Percentiles rank a stretch among this genome's conserved stretches.
phyloP scores from a whole-genome alignment of 192 early-diverging fungal genomes.

The Chytriomyces hyalinus region DNA sequence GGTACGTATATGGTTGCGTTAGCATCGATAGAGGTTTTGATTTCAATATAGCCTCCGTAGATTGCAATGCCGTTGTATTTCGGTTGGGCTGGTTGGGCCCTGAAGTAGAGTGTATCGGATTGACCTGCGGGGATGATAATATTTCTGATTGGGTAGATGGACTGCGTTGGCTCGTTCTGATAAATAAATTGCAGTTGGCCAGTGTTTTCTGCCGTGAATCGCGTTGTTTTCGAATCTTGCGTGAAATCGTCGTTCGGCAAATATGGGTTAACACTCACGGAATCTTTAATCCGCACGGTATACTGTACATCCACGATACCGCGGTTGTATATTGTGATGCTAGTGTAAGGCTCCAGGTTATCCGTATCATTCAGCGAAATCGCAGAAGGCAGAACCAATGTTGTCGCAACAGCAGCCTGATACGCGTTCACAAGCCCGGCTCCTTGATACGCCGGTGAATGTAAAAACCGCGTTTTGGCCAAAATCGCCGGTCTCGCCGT shows the following conservation, averaged over 20 bases:
- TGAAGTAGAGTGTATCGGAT: conserved; percentile 36
- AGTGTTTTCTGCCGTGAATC: conserved; percentile 27
- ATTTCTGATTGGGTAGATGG: background rate
- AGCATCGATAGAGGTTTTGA: background rate
- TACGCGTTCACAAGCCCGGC: conserved; percentile 76
- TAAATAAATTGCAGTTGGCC: background rate
- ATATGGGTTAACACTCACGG: conserved; percentile 20
- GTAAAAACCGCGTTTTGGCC: conserved; percentile 45
- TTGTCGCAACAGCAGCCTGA: conserved; percentile 59
- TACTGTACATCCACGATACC: conserved; percentile 22
- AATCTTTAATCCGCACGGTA: conserved; percentile 21
- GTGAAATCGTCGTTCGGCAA: conserved; percentile 34
- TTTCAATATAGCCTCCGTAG: conserved; percentile 41
- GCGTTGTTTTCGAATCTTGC: conserved; percentile 1
- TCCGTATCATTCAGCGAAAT: conserved; percentile 47
- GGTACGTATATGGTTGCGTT: background rate
- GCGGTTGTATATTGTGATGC: conserved; percentile 38
- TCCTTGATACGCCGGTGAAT: conserved; percentile 71
- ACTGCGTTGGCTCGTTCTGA: background rate
- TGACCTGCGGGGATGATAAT: conserved; percentile 39
- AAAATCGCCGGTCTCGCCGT: conserved; percentile 52
- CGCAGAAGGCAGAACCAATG: conserved; percentile 54
- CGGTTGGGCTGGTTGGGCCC: conserved; percentile 33
- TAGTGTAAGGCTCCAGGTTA: conserved; percentile 10
- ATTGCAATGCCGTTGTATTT: conserved; percentile 19